Base-by-base conservation (phyloP, 2,329 filamentous ascomycete species). In the Scedosporium boydii region DNA sequence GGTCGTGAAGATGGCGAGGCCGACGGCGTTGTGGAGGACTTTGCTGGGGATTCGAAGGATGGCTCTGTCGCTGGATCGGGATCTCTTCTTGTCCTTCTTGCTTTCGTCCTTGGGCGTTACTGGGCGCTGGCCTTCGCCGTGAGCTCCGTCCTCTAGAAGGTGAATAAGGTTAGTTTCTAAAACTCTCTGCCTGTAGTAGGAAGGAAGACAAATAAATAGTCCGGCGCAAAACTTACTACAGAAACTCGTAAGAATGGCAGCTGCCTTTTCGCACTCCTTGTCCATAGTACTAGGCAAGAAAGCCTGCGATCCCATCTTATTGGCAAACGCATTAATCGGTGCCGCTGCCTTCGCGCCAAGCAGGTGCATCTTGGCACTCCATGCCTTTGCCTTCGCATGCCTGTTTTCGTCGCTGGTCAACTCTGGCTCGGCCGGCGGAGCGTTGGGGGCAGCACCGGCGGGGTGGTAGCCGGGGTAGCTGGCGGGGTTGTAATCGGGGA, bases 231-330 rank as follows among this genome's bases (percentile, higher is more conserved):
- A 44, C 86, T 69, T 80, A 89, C 87, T 95, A 79, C 91, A 96
- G 75, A 97, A 97, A 66, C 87, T 89, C 70, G 84, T 85, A 27
- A 96, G 73, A 58, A 96, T 96, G 12, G 90, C 80, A 41, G 92
- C 91, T 0, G 91, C 91, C 78, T 96, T 96, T 75, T 96, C 91
- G 68, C 88, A 89, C 77, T 96, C 93, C 73, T 91, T 91, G 71
- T 96, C 92, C 66, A 96, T 79, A 1, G 88, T 87, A 62, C 88
- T 90, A 1, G 92, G 92, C 83, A 93, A 88, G 74, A 96, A 96
- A 23, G 90, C 88, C 74, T 96, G 91, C 58, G 76, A 76, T n/a
- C 91, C 91, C 44, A 96, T 79, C 74, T 88, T 91, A 75, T 96
- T 91, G 16, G 88, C 90, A 23, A 96, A 74, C 64, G 82, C 86